Conservation (phyloP, 164 flowering plant species). For the Annona squamosa region DNA sequence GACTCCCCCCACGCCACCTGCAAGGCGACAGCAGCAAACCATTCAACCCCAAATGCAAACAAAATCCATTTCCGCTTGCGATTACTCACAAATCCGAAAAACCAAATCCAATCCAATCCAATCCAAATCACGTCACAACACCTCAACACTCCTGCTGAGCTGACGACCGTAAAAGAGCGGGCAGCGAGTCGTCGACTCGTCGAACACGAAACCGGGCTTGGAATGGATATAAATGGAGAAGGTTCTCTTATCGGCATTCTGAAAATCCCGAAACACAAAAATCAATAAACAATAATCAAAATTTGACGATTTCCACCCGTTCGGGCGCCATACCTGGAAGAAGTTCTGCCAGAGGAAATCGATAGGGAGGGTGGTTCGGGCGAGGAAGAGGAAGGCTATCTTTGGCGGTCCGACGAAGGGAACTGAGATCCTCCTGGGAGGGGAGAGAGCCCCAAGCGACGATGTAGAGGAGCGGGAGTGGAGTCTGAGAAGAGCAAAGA, state of each 20-base stretch:
- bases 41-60: not conserved
- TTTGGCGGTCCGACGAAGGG: slow-evolving; percentile 45
- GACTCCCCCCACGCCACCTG: slow-evolving; percentile 94
- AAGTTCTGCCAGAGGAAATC: slow-evolving; percentile 92
- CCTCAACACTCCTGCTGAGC: slow-evolving; percentile 65
- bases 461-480: slow-evolving; percentile 18
- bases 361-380: slow-evolving; percentile 61
- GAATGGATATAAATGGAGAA: slow-evolving; percentile 81
- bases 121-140: slow-evolving; percentile 4
- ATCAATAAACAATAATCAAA: not conserved
- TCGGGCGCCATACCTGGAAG: slow-evolving; percentile 24
- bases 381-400: slow-evolving; percentile 80
- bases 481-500: slow-evolving; percentile 35
- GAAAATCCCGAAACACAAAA: not conserved
- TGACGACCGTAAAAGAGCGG: slow-evolving; percentile 59
- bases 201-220: slow-evolving; percentile 77
- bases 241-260: slow-evolving; percentile 38
- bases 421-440: not conserved
- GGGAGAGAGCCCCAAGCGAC: not conserved
- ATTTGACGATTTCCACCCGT: not conserved
- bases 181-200: slow-evolving; percentile 63
- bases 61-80: not conserved
- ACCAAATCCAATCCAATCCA: not conserved
- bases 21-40: not conserved
- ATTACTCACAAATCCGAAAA: not conserved